Evolutionary conservation across 768 basidiomycete genomes (phyloP).

Genomic region (Lactarius akahatsu): DNA sequence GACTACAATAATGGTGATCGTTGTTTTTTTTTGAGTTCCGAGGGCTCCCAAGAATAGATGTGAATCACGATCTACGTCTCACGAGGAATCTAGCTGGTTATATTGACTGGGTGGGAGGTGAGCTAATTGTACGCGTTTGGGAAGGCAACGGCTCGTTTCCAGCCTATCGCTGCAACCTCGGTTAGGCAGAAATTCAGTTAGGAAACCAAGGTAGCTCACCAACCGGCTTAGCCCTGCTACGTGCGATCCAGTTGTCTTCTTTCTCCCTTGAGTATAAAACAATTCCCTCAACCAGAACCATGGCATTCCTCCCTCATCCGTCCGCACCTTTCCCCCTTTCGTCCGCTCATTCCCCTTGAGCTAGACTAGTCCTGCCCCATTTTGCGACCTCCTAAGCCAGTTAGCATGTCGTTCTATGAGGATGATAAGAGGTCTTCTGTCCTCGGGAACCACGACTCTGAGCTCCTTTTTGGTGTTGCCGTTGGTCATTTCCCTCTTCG

Average conservation of each 20-base stretch:
- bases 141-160: not conserved
- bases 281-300: not conserved
- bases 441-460: constrained; percentile 22
- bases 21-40: not conserved
- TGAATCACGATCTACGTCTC: not conserved
- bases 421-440: constrained; percentile 30
- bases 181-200: not conserved
- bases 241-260: not conserved
- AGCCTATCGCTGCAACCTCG: not conserved
- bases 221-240: not conserved
- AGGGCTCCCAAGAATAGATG: not conserved
- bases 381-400: constrained; percentile 2
- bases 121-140: not conserved
- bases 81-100: not conserved
- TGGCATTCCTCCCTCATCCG: not conserved
- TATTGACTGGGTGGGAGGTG: not conserved
- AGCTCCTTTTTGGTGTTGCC: not conserved
- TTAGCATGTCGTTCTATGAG: constrained; percentile 24
- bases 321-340: not conserved
- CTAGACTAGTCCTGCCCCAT: not conserved
- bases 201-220: not conserved
- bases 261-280: not conserved
- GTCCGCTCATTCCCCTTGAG: not conserved
- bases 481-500: not conserved
- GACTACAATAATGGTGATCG: not conserved